Evolutionary conservation across 2,329 filamentous ascomycete species (phyloP), one percentile per base, ranked within the genome.

Genomic region (Chrysoporthe austroafricana): DNA sequence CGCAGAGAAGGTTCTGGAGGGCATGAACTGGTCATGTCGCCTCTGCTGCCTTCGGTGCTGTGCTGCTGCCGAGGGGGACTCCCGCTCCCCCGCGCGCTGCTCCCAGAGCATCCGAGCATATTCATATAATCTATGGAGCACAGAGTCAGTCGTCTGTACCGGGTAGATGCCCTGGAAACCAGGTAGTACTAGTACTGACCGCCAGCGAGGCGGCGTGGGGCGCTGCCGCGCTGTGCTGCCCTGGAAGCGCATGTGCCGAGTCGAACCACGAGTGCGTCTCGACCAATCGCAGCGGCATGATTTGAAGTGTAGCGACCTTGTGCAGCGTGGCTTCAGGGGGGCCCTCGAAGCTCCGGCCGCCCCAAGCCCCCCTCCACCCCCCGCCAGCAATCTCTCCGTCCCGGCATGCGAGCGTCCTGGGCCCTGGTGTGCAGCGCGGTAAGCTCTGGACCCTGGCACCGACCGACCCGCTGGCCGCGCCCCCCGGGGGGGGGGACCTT

Each of bases 261-360:
- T 67, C 62, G 66, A 60, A 54, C 58, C 39, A 67, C 46, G n/a
- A 39, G 16, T 44, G 21, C 42, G 16, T 21, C 39, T 62, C 18
- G 57, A 21, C 68, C 68, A 69, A 69, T 66, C 43, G 59, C 56
- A 60, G 46, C 34, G 18, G 16, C 2, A 44, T 69, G 68, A 69
- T 69, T 69, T 69, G 65, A 56, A 64, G 59, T 7, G 56, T 39
- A 52, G 65, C 46, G 58, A 36, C 44, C 34, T 36, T 36, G 26
- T 44, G 67, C 63, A 66, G 36, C 62, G 48, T 63, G 50, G 62
- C 62, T 63, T 43, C 62, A 56, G 39, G 62, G 62, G 62, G 26
- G 32, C n/a, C 32, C 34, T 18, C 34, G 14, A 3, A 57, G 34
- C 8, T 36, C 34, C 59, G 32, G 26, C 54, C 26, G 50, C 5